Percentiles rank a stretch among this genome's conserved stretches.
phyloP scores from a whole-genome alignment of 2,329 filamentous ascomycete genomes.

The Phialemoniopsis sp. region DNA sequence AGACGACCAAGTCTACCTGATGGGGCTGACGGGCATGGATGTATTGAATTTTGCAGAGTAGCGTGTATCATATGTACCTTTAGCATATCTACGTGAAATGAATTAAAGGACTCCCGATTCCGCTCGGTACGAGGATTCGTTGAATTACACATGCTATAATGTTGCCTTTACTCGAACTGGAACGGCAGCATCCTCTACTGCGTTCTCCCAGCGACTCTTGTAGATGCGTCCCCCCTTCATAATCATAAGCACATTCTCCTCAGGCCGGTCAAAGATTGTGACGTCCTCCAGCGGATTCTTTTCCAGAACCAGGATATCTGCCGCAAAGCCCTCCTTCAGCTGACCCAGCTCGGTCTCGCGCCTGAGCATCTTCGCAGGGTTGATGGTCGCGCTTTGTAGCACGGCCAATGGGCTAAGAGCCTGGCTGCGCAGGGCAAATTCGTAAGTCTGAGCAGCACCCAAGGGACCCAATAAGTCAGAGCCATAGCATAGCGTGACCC shows the following conservation, averaged over 20 bases:
- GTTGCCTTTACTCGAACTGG: conserved; percentile 5
- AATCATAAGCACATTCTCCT: conserved; percentile 39
- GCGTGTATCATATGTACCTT: too few relatives aligned
- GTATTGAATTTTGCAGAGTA: conserved; percentile 11
- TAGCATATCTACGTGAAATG: too few relatives aligned
- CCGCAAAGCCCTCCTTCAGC: conserved; percentile 40
- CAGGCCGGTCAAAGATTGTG: conserved; percentile 39
- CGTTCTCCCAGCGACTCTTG: conserved; percentile 12
- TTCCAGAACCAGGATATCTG: conserved; percentile 45
- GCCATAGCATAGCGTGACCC: conserved; percentile 50
- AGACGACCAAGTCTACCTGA: conserved; percentile 18
- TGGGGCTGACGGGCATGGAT: conserved; percentile 20
- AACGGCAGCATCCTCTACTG: conserved; percentile 2
- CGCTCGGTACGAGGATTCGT: too few relatives aligned
- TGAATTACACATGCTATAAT: too few relatives aligned
- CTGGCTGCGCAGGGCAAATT: conserved; percentile 39
- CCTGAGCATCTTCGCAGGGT: conserved; percentile 40
- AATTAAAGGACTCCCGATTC: too few relatives aligned
- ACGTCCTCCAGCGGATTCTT: conserved; percentile 49
- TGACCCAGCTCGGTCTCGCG: conserved; percentile 38
- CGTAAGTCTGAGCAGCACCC: conserved; percentile 38
- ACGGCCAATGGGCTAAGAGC: conserved; percentile 36
- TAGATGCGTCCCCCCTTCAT: conserved; percentile 47
- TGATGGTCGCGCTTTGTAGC: conserved; percentile 45
- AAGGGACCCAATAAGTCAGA: conserved; percentile 49